A percentile compares a stretch with the other conserved stretches of the same genome.
These are phyloP conservation scores for Polyporus tsugae DNA, from an alignment of 1,284 basidiomycete genomes.

Conservation along the genomic window DNA sequence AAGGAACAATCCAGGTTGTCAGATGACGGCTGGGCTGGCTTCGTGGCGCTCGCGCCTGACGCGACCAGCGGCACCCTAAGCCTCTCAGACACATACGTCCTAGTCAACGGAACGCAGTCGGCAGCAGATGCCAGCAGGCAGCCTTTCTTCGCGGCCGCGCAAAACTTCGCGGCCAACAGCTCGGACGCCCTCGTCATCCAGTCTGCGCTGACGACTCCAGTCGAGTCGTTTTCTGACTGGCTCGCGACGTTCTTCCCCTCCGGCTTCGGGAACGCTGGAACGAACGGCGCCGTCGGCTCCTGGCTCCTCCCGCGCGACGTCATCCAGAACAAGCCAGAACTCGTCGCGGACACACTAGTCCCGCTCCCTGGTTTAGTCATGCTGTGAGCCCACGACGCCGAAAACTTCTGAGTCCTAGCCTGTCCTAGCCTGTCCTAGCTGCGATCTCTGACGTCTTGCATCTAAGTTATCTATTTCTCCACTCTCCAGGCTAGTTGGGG, in stretches of 20 bases:
- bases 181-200: slow-evolving; percentile 30
- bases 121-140: slow-evolving; percentile 43
- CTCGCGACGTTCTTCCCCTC: slow-evolving; percentile 32
- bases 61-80: slow-evolving; percentile 17
- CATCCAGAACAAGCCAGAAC: slow-evolving; percentile 38
- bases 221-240: slow-evolving; percentile 42
- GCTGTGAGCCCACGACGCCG: slow-evolving; percentile 18
- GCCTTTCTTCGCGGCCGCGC: slow-evolving; percentile 42
- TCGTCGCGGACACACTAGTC: slow-evolving; percentile 42
- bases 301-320: slow-evolving; percentile 48
- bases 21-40: slow-evolving; percentile 36
- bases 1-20: slow-evolving; percentile 31
- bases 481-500: slow-evolving; percentile 44
- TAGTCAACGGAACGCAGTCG: slow-evolving; percentile 45
- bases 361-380: slow-evolving; percentile 26
- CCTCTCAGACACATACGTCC: slow-evolving; percentile 36
- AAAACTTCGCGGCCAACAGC: slow-evolving; percentile 33
- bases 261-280: slow-evolving; percentile 19
- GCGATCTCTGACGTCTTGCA: not conserved
- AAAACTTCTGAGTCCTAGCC: not conserved
- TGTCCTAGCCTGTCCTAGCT: too few species aligned
- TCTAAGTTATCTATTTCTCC: slow-evolving; percentile 27
- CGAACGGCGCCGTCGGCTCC: slow-evolving; percentile 43
- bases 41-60: slow-evolving; percentile 19
- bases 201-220: slow-evolving; percentile 20